Evolutionary conservation across 164 flowering plant genomes (phyloP).

Genomic region (Magnolia kwangsiensis): DNA sequence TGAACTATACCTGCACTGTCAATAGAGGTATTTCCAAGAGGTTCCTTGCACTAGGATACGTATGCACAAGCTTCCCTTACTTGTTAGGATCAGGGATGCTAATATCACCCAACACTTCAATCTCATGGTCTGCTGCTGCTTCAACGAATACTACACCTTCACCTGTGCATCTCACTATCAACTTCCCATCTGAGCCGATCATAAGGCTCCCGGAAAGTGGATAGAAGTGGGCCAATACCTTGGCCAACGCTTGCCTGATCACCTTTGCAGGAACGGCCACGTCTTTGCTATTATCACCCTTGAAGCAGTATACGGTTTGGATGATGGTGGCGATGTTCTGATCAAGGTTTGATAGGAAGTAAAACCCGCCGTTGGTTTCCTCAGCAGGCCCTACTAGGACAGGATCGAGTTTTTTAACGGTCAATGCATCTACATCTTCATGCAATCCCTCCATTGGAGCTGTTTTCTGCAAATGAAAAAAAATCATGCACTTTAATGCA

Average conservation of each 20-base stretch:
- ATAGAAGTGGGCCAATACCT: slow-evolving; percentile 20
- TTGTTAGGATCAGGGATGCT: slow-evolving; percentile 13
- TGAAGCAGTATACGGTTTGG: slow-evolving; percentile 12
- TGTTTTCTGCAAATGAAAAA: not conserved
- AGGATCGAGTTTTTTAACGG: slow-evolving; percentile 10
- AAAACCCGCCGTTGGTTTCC: slow-evolving; percentile 3
- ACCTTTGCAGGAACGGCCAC: not conserved
- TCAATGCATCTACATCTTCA: not conserved
- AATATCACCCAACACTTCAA: slow-evolving; percentile 20
- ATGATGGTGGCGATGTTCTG: slow-evolving; percentile 8
- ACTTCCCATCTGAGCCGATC: slow-evolving; percentile 15
- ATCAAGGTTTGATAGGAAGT: slow-evolving; percentile 22
- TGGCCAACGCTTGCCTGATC: slow-evolving; percentile 16
- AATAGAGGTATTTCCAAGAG: slow-evolving; percentile 13
- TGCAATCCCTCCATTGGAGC: not conserved
- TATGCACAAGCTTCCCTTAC: slow-evolving; percentile 14
- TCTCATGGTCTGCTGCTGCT: slow-evolving; percentile 18
- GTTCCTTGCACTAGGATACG: slow-evolving; percentile 8
- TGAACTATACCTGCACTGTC: slow-evolving; percentile 17
- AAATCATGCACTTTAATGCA: not conserved
- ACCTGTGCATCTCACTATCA: slow-evolving; percentile 14
- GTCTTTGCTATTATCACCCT: not conserved
- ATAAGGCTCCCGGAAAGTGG: slow-evolving; percentile 22
- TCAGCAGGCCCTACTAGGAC: not conserved
- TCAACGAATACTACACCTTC: slow-evolving; percentile 22